These are phyloP conservation scores for Alternaria rosae DNA, from an alignment of 2,329 filamentous ascomycete genomes.

Conservation along the genomic window DNA sequence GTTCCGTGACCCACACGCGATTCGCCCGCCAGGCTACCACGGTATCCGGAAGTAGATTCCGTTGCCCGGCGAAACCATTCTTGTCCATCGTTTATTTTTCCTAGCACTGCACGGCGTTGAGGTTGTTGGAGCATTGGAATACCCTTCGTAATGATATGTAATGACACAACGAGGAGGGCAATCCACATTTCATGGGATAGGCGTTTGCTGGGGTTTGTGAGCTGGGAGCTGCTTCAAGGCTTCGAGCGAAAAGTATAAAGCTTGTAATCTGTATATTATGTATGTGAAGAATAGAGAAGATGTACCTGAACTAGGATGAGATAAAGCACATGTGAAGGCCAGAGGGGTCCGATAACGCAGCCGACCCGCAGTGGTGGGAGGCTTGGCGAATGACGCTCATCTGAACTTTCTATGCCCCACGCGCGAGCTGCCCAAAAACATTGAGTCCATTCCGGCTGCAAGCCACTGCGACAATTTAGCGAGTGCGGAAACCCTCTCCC, in stretches of 20 bases:
- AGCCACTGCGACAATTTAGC: not conserved
- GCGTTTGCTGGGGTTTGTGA: not conserved
- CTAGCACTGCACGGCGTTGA: constrained; percentile 1
- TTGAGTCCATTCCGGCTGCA: constrained; percentile 3
- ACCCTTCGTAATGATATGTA: not conserved
- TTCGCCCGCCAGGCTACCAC: constrained; percentile 15
- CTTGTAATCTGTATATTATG: not conserved
- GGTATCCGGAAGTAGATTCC: constrained; percentile 13
- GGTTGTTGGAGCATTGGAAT: not conserved
- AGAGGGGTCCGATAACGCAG: constrained; percentile 23
- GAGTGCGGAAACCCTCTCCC: accelerated
- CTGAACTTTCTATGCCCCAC: constrained; percentile 27
- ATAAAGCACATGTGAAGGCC: not conserved
- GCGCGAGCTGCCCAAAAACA: not conserved
- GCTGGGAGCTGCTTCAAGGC: not conserved
- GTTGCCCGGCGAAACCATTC: no score
- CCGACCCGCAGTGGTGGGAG: constrained; percentile 5
- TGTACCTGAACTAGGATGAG: not conserved
- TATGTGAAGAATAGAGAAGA: not conserved
- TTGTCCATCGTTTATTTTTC: not conserved
- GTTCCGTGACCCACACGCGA: constrained; percentile 36
- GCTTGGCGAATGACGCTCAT: constrained; percentile 35
- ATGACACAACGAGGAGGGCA: not conserved
- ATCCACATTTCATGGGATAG: not conserved
- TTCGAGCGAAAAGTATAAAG: not conserved